Evolutionary conservation across 805 yeast genomes (phyloP), one percentile per base, ranked within the genome.

Genomic region (Suhomyces tanzawaensis): DNA sequence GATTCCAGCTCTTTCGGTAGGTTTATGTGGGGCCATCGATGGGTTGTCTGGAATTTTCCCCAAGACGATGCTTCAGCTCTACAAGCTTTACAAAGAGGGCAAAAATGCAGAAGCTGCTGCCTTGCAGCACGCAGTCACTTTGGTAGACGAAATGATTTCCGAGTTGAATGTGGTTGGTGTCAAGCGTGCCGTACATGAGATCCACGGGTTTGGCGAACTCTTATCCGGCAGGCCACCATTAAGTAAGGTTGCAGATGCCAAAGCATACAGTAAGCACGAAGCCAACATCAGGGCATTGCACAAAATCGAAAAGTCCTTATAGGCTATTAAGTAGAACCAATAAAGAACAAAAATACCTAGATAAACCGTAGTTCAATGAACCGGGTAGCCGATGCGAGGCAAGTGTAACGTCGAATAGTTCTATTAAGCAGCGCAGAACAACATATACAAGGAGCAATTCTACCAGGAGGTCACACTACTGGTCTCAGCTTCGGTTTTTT

Each of bases 211-310:
- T 38, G 66, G 66, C 18, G 55, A 53, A 12, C 13, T 17, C 13
- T 37, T 47, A 13, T 44, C 46, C 22, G 65, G 65, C 7, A 53
- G 67, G 47, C 63, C 66, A 22, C 66, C 67, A 32, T 51, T 60
- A 32, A 47, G 41, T 25, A 39, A 35, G 28, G 31, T 37, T 1
- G 42, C 39, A 14, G 41, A 36, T 21, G 16, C 21, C 1, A 36
- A 46, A 13, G 39, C 32, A 11, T 51, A 29, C 32, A 29, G 22
- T 2, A 52, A 51, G 34, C 45, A 50, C 34, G 40, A 35, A 24
- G 39, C 18, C 3, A 46, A 39, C 19, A 16, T 42, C 15, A 21
- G 26, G n/a, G 29, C 32, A 12, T 36, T 42, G 21, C 23, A 22
- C 6, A 36, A 32, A 29, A 21, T 34, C 19, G 46, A 42, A 26